Evolutionary conservation across 2,329 filamentous ascomycete species (phyloP), one percentile per base, ranked within the genome.

Genomic region (Aspergillus sp.): DNA sequence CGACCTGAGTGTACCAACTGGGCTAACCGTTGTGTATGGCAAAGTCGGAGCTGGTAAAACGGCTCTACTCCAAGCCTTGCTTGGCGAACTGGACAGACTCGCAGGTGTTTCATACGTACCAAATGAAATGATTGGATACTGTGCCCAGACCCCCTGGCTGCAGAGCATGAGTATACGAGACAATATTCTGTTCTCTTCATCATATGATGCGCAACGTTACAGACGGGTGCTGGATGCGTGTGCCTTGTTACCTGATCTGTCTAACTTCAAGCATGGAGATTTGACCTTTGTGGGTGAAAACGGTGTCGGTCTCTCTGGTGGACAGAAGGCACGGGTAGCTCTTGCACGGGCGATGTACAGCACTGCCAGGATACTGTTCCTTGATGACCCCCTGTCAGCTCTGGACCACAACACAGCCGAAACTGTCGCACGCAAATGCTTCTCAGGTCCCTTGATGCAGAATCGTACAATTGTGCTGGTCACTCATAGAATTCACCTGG

Each of bases 101-200:
- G 66, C 71, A 7, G 85, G 85, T 19, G 76, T 81, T 7, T 78
- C 84, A 11, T 75, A 81, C 19, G 79, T 82, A 17, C 82, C 85
- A 10, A 80, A 82, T 41, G 81, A 85, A 62, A 82, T 84, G 64
- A 78, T 88, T 7, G 87, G 83, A 5, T 89, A 88, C 69, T 89
- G 87, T 73, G 80, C 84, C 2, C 87, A 89, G 64, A 86, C 83
- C 5, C 86, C 87, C 1, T 90, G 87, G 87, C 76, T 90, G 1
- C 86, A 89, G 66, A 89, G 85, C 62, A 89, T 88, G 86, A 88
- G 82, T 60, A 88, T 90, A 25, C 81, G 86, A 25, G 86, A 90
- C 44, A 90, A 89, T 62, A 89, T 90, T 27, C 75, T 89, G 0
- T 89, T 89, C 71, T 85, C 83, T 5, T 80, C 83, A 3, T 81